These are phyloP conservation scores for Leptographium flavum DNA, from an alignment of 2,329 filamentous ascomycete species.

Conservation along the genomic window DNA sequence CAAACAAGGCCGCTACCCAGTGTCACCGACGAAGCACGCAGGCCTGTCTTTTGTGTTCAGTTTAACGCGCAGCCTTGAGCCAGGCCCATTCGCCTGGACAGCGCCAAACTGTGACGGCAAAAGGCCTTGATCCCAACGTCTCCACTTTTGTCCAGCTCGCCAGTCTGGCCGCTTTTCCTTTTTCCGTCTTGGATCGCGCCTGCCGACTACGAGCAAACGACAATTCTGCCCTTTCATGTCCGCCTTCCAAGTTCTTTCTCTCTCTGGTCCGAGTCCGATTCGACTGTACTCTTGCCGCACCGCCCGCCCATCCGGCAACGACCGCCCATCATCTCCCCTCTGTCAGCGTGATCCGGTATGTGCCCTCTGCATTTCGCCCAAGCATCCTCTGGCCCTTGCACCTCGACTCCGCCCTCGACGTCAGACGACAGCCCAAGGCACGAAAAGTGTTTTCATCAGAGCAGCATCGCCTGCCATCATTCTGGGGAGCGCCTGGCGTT, in stretches of 20 bases:
- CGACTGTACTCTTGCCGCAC: not conserved
- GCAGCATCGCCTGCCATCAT: not conserved
- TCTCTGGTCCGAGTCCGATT: not conserved
- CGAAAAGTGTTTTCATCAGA: not conserved
- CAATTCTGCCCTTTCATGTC: not conserved
- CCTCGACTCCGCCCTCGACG: not conserved
- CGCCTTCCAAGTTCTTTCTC: not conserved
- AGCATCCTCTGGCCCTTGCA: not conserved
- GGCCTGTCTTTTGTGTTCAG: no score
- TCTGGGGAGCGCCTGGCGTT: not conserved
- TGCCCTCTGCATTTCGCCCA: not conserved
- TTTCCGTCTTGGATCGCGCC: constrained; percentile 2
- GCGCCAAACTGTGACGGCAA: not conserved
- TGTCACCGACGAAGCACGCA: no score
- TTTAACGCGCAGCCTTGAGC: no score
- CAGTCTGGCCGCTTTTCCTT: constrained; percentile 2
- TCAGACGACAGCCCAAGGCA: not conserved
- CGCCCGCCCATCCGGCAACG: not conserved
- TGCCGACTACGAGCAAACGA: constrained; percentile 1
- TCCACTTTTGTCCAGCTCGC: constrained; percentile 2
- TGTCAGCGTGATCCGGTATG: not conserved
- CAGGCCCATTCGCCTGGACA: not conserved
- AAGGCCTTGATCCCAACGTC: not conserved
- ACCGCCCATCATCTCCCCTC: not conserved
- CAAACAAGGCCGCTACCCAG: no score